A percentile compares a stretch with the other conserved stretches of the same genome.
These are phyloP conservation scores for Arthromyces matolae DNA, from an alignment of 768 basidiomycete genomes.

Conservation along the genomic window DNA sequence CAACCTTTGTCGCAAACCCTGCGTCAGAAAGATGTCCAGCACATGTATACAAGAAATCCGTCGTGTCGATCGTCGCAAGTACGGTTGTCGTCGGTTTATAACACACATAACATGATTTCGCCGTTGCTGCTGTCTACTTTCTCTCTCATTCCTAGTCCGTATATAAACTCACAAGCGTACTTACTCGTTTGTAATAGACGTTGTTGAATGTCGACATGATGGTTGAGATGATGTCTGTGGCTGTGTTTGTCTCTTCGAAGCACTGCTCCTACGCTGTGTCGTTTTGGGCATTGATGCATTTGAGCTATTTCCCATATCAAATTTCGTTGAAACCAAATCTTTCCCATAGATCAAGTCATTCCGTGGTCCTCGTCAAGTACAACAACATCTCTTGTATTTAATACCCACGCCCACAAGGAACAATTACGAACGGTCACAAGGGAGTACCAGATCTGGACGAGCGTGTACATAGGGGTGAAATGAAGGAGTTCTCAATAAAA, in stretches of 20 bases:
- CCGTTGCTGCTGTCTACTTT: constrained; percentile 70
- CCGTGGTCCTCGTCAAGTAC: no score
- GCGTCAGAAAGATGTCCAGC: constrained; percentile 74
- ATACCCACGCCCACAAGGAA: no score
- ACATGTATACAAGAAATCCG: constrained; percentile 87
- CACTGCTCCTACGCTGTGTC: no score
- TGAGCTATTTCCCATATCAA: no score
- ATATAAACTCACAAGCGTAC: constrained; percentile 20
- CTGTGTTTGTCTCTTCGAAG: constrained; percentile 1
- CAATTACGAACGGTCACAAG: no score
- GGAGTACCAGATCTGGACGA: no score
- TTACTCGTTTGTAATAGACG: constrained; percentile 86
- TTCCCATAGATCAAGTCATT: no score
- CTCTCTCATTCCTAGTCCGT: constrained; percentile 2
- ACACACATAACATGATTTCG: constrained; percentile 77
- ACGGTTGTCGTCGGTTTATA: constrained; percentile 78
- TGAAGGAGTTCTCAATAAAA: no score
- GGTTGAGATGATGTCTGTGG: not conserved
- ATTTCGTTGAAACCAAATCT: no score
- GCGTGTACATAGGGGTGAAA: no score
- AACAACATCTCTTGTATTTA: no score
- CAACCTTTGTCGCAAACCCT: constrained; percentile 63
- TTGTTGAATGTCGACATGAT: constrained; percentile 76
- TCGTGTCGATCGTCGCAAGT: constrained; percentile 76
- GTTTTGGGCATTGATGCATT: no score